Percentiles rank a stretch among this genome's conserved stretches.
Conservation (phyloP, 495 filamentous ascomycete genomes). For the Daldinia bambusicola region DNA sequence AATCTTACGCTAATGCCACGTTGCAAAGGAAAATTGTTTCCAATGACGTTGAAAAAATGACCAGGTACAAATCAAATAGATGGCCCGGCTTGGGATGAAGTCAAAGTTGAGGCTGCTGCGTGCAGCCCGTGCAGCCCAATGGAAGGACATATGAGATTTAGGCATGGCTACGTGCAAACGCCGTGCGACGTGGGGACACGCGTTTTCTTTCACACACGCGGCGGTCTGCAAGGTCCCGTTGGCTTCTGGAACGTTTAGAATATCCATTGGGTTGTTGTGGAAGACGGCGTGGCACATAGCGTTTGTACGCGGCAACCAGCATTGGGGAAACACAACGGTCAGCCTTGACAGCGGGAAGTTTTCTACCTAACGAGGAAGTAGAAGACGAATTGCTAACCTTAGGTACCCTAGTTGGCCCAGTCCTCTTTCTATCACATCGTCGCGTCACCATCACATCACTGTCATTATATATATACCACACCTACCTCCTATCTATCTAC, state of each 20-base stretch:
- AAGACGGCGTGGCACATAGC: constrained; percentile 35
- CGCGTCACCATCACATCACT: constrained; percentile 9
- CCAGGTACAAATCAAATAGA: background rate
- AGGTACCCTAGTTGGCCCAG: background rate
- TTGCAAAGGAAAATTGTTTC: constrained; percentile 26
- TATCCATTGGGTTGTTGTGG: constrained; percentile 32
- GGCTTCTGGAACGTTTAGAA: constrained; percentile 42
- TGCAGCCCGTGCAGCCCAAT: constrained; percentile 36
- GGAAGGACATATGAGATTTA: constrained; percentile 33
- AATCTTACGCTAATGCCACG: constrained; percentile 34
- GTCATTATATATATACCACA: background rate
- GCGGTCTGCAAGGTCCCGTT: constrained; percentile 44
- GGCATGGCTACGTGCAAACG: constrained; percentile 44
- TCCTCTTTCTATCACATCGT: background rate
- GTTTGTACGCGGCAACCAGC: constrained; percentile 41
- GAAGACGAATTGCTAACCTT: background rate
- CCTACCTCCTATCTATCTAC: no score
- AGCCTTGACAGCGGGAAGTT: constrained; percentile 20
- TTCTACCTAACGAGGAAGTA: background rate
- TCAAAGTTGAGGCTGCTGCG: constrained; percentile 45
- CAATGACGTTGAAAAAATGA: constrained; percentile 1
- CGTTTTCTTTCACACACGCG: constrained; percentile 43
- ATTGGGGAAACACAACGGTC: constrained; percentile 34
- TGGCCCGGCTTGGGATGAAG: constrained; percentile 34
- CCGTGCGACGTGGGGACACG: constrained; percentile 44